Evolutionary conservation across 108 stramenopile genomes (phyloP).

Genomic region (Chaetoceros tenuissimus): DNA sequence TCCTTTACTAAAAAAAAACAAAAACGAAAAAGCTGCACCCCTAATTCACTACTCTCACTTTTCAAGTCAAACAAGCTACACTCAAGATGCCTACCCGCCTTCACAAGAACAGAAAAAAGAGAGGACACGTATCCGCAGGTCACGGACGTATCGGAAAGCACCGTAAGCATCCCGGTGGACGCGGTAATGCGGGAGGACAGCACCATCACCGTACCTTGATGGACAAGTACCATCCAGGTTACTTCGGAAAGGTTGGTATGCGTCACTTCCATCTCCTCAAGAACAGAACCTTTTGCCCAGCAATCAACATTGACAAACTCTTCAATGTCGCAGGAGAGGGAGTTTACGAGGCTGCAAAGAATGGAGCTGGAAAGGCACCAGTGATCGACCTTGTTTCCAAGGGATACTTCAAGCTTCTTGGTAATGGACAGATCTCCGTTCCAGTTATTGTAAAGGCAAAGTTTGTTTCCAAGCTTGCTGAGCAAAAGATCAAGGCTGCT

Average conservation of each 20-base stretch:
- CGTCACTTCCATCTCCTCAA: conserved; percentile 93
- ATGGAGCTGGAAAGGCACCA: conserved; percentile 91
- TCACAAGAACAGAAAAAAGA: conserved; percentile 96
- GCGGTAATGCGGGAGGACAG: conserved; percentile 99
- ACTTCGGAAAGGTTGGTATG: conserved; percentile 99
- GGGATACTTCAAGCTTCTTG: conserved; percentile 99
- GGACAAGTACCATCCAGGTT: conserved; percentile 99
- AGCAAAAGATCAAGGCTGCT: conserved; percentile 98
- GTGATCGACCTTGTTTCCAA: conserved; percentile 93
- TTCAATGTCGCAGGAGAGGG: conserved; percentile 95
- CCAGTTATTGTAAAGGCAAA: conserved; percentile 99
- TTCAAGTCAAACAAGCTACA: too few relatives aligned
- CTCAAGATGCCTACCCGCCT: conserved; percentile 88
- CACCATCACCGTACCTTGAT: conserved; percentile 98
- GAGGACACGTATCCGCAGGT: conserved; percentile 97
- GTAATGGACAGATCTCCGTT: conserved; percentile 93
- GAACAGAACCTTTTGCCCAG: conserved; percentile 90
- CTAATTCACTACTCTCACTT: too few relatives aligned
- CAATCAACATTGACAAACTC: conserved; percentile 96
- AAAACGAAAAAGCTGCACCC: too few relatives aligned
- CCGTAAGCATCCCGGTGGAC: conserved; percentile 99
- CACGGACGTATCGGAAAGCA: conserved; percentile 99
- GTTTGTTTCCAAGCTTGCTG: conserved; percentile 97
- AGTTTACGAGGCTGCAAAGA: conserved; percentile 95
- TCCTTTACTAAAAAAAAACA: too few relatives aligned